Evolutionary conservation across 768 basidiomycete species (phyloP).

Genomic region (Lactarius deliciosus): DNA sequence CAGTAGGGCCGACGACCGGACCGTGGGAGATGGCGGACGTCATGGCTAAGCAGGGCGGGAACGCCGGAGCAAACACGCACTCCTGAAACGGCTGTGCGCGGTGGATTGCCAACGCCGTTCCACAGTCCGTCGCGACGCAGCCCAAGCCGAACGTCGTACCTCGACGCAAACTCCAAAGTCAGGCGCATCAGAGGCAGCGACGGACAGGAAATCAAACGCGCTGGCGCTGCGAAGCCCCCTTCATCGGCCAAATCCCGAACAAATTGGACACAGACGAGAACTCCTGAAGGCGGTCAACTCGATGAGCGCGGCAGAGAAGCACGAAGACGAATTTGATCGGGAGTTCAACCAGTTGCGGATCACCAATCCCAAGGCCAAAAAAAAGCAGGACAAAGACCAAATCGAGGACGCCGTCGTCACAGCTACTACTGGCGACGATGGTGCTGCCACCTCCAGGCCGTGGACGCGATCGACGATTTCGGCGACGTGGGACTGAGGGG

Average conservation of each 20-base stretch:
- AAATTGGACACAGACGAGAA: slow-evolving; percentile 54
- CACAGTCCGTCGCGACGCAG: not conserved
- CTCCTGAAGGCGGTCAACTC: slow-evolving; percentile 68
- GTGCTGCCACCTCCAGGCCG: slow-evolving; percentile 38
- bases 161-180: slow-evolving; percentile 1
- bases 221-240: not conserved
- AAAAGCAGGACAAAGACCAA: not conserved
- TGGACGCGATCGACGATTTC: slow-evolving; percentile 61
- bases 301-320: slow-evolving; percentile 59
- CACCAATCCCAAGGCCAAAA: slow-evolving; percentile 52
- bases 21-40: slow-evolving; percentile 7
- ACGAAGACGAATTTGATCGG: slow-evolving; percentile 66
- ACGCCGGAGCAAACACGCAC: not conserved
- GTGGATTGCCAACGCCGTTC: not conserved
- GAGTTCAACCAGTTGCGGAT: slow-evolving; percentile 75
- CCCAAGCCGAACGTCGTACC: not conserved
- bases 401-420: slow-evolving; percentile 33
- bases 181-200: not conserved
- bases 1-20: slow-evolving; percentile 10
- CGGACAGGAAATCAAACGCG: not conserved
- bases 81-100: slow-evolving; percentile 20
- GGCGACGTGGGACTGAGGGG: slow-evolving; percentile 61
- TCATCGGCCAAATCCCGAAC: slow-evolving; percentile 7
- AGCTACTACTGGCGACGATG: slow-evolving; percentile 29
- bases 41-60: not conserved